Percentiles rank a stretch among this genome's conserved stretches.
These are phyloP conservation scores for Trichocladium antarcticum DNA, from an alignment of 495 filamentous ascomycete species.

Conservation along the genomic window DNA sequence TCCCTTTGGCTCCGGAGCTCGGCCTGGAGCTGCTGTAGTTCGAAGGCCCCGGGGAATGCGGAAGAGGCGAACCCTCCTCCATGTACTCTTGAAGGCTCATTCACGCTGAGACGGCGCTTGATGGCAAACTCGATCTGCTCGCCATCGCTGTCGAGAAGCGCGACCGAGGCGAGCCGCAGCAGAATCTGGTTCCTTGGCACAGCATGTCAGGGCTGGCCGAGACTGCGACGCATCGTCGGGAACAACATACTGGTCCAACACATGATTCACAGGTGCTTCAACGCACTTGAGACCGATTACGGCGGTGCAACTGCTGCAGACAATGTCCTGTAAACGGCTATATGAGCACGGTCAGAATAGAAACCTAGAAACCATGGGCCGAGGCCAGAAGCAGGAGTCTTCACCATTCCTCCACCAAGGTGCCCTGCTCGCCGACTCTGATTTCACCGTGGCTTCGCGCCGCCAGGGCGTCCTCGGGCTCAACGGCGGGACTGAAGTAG, in stretches of 20 bases:
- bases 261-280: conserved; percentile 26
- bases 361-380: not conserved
- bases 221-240: not conserved
- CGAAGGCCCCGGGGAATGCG: not conserved
- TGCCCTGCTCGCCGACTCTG: conserved; percentile 20
- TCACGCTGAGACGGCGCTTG: conserved; percentile 24
- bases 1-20: conserved; percentile 25
- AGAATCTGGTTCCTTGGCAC: conserved; percentile 20
- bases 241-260: conserved; percentile 25
- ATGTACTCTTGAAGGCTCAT: conserved; percentile 8
- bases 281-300: conserved; percentile 25
- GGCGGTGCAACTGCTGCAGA: conserved; percentile 20
- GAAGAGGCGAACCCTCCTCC: not conserved
- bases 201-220: not conserved
- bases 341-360: not conserved
- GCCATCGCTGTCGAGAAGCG: conserved; percentile 6
- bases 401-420: conserved; percentile 29
- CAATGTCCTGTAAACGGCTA: conserved; percentile 25
- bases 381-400: not conserved
- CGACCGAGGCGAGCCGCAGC: conserved; percentile 16
- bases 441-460: conserved; percentile 11
- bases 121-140: conserved; percentile 15
- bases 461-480: conserved; percentile 11
- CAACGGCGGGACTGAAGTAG: conserved; percentile 33
- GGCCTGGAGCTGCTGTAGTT: conserved; percentile 14